Base-by-base conservation (phyloP, 768 basidiomycete species). In the Hypholoma fasciculare region DNA sequence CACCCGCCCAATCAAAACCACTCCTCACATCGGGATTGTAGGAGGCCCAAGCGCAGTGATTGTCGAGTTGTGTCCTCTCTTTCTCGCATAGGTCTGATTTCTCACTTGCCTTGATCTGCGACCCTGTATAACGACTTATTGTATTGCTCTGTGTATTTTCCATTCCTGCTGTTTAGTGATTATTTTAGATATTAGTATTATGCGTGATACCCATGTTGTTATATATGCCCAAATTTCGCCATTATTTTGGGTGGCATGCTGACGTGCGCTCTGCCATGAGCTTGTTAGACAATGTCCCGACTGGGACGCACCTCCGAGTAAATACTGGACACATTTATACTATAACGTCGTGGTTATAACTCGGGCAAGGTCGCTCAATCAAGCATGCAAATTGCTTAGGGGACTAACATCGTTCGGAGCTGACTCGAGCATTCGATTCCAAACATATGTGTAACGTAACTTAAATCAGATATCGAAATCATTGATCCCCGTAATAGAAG, bases 31-130 rank as follows among this genome's bases (percentile, higher is more conserved):
- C 26, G 8, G 27, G 13, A 47, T 42, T 40, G 16, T 23, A 54
- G 54, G 54, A 54, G 36, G 54, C 54, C 19, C 54, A 54, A 46
- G 54, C 54, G 27, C 54, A 54, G 40, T 54, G 20, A 37, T 52
- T 12, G 37, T 49, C 12, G 14, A 27, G 42, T 40, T 9, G 7
- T 26, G 23, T 40, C 7, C 23, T 52, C 48, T 14, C 27, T 49
- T 49, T 30, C 12, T 16, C 27, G 23, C 9, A 30, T 49, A 11
- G 44, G 19, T 46, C 44, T 26, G 9, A 16, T 14, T 49, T 30
- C 27, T 49, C 11, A 12, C 11, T 12, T 16, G 20, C 27, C 16
- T 27, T 16, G 16, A 27, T 49, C 23, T 49, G 16, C 23, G 12
- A 1, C 48, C 11, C 27, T 49, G 48, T 49, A 49, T 49, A 11